Evolutionary conservation across 2,329 filamentous ascomycete species (phyloP), one percentile per base, ranked within the genome.

Genomic region (Neofusicoccum kwambonambiense): DNA sequence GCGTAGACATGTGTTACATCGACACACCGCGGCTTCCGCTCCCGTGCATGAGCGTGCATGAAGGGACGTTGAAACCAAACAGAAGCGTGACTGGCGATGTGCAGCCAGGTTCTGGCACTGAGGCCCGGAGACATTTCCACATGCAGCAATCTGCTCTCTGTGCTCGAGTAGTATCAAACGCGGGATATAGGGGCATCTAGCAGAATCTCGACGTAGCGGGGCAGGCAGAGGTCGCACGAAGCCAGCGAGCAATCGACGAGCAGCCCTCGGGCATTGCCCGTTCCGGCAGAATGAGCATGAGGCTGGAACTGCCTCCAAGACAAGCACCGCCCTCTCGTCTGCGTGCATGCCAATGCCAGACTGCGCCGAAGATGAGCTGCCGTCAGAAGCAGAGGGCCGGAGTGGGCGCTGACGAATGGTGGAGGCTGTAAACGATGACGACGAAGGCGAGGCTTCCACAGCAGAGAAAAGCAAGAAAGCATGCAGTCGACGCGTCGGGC

Each of bases 341-440:
- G 27, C 27, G 11, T 51, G 50, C 50, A 39, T 34, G 39, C 37
- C 51, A 39, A 31, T 45, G 41, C 50, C 34, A 37, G 4, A 19
- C 7, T 37, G 37, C 15, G 7, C 27, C 9, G 9, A 58, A 42
- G 11, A 15, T 4, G 52, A 37, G 54, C 54, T 57, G 52, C 19
- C 11, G 47, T 34, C 11, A 57, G 52, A 27, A 34, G 17, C 37
- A 42, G 12, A 57, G 19, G 22, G 22, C 39, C 35, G 41, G 56
- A 34, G 41, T 2, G 15, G 15, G 41, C 22, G 15, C 22, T 60
- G 56, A 60, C 56, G 56, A 47, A 45, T 22, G 27, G 56, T 60
- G 56, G 56, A 60, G 42, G 56, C 56, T 60, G 47, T 60, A 37
- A 44, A 37, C 39, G 56, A 60, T 60, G 56, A 60, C 56, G 56